Conservation (phyloP, 177 flowering plant genomes). For the Tripterygium wilfordii region DNA sequence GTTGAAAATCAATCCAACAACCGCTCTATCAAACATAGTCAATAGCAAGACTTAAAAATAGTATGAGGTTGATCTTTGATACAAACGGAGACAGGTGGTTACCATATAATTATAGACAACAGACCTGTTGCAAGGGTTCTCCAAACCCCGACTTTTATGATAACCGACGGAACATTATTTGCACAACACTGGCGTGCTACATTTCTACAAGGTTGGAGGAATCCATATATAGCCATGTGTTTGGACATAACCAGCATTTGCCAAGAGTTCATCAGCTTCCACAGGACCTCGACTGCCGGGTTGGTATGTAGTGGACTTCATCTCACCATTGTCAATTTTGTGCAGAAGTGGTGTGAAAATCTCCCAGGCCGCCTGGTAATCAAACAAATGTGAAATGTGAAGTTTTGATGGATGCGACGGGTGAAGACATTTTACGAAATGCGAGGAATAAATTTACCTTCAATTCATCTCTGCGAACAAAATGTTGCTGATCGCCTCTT, state of each 20-base stretch:
- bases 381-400: not conserved
- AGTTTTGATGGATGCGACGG: not conserved
- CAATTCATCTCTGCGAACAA: conserved; percentile 93
- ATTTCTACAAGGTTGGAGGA: conserved; percentile 67
- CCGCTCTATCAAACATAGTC: too few species aligned
- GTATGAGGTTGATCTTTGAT: too few species aligned
- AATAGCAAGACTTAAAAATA: too few species aligned
- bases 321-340: conserved; percentile 68
- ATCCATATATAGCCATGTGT: conserved; percentile 93
- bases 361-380: conserved; percentile 85
- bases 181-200: too few species aligned
- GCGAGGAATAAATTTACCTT: conserved; percentile 64
- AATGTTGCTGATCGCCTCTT: conserved; percentile 95
- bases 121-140: too few species aligned
- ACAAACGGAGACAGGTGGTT: too few species aligned
- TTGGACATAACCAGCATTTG: conserved; percentile 81
- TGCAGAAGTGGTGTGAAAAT: conserved; percentile 93
- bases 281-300: conserved; percentile 87
- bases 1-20: too few species aligned
- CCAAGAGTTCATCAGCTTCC: conserved; percentile 75
- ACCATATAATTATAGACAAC: too few species aligned
- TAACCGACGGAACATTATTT: too few species aligned
- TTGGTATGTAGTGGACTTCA: conserved; percentile 64
- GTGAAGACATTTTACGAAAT: too few species aligned
- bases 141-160: too few species aligned